phyloP scores from a whole-genome alignment of 768 basidiomycete species.

The Trametes gibbosa region DNA sequence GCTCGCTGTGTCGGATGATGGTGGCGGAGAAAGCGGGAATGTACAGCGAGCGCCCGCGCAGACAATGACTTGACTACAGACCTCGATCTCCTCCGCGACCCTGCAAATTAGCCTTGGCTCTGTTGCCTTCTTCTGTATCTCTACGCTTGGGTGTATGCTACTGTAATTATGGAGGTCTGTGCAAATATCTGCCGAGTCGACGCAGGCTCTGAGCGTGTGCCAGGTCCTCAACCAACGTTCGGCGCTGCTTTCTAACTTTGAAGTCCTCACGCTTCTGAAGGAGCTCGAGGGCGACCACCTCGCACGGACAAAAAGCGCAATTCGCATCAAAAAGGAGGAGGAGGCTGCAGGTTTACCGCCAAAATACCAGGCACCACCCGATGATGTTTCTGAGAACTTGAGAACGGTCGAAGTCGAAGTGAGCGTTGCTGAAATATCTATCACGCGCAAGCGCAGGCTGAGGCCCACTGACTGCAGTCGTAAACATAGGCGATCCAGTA shows the following conservation, averaged over 20 bases:
- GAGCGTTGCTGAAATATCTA: not conserved
- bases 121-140: conserved; percentile 6
- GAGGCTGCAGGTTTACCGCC: conserved; percentile 44
- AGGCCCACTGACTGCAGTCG: conserved; percentile 11
- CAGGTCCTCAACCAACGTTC: conserved; percentile 70
- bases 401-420: conserved; percentile 87
- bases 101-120: not conserved
- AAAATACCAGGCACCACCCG: conserved; percentile 31
- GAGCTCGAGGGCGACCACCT: conserved; percentile 75
- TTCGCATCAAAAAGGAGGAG: conserved; percentile 77
- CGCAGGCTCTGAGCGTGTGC: not conserved
- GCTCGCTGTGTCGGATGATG: conserved; percentile 22
- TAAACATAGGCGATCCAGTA: conserved; percentile 79
- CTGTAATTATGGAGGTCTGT: conserved; percentile 28
- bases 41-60: conserved; percentile 15
- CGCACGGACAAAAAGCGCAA: conserved; percentile 62
- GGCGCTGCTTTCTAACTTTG: conserved; percentile 85
- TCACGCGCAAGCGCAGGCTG: not conserved
- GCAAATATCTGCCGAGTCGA: not conserved
- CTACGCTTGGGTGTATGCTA: conserved; percentile 15
- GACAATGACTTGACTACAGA: conserved; percentile 17
- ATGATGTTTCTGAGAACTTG: conserved; percentile 75
- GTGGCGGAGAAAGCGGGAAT: conserved; percentile 22
- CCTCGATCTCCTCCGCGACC: conserved; percentile 6
- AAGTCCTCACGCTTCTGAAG: conserved; percentile 76